phyloP scores from a whole-genome alignment of 1,284 basidiomycete species.

The Heterobasidion annosum region DNA sequence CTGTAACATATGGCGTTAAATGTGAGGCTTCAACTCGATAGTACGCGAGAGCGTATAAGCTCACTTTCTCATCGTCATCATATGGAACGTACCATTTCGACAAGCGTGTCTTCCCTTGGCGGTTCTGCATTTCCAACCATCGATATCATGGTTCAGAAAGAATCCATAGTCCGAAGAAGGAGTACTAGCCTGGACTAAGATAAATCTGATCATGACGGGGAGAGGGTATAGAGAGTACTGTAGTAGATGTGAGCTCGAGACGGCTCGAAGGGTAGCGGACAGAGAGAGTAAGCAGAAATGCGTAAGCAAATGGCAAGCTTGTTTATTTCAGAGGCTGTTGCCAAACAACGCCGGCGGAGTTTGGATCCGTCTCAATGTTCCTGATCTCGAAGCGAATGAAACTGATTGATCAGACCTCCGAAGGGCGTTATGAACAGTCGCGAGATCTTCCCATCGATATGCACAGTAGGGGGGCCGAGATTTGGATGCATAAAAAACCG shows the following conservation, averaged over 20 bases:
- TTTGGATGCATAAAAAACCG: not conserved
- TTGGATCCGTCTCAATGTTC: no score
- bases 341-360: not conserved
- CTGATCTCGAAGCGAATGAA: no score
- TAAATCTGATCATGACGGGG: conserved; percentile 9
- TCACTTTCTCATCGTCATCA: conserved; percentile 91
- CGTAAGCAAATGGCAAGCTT: not conserved
- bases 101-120: conserved; percentile 94
- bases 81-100: conserved; percentile 98
- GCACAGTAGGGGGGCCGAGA: not conserved
- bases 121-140: conserved; percentile 49
- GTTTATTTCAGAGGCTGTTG: not conserved
- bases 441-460: not conserved
- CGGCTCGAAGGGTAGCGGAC: not conserved
- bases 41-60: conserved; percentile 9
- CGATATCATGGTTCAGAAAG: not conserved
- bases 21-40: not conserved
- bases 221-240: not conserved
- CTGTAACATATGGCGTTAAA: conserved; percentile 27
- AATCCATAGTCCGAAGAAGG: not conserved
- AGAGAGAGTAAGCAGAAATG: not conserved
- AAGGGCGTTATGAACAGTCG: no score
- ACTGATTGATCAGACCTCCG: no score
- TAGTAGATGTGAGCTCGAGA: not conserved
- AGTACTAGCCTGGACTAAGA: conserved; percentile 7